Percentiles rank a stretch among this genome's conserved stretches.
These are phyloP conservation scores for Chenopodium berlandieri DNA, from an alignment of 148 eudicot genomes.

Conservation along the genomic window DNA sequence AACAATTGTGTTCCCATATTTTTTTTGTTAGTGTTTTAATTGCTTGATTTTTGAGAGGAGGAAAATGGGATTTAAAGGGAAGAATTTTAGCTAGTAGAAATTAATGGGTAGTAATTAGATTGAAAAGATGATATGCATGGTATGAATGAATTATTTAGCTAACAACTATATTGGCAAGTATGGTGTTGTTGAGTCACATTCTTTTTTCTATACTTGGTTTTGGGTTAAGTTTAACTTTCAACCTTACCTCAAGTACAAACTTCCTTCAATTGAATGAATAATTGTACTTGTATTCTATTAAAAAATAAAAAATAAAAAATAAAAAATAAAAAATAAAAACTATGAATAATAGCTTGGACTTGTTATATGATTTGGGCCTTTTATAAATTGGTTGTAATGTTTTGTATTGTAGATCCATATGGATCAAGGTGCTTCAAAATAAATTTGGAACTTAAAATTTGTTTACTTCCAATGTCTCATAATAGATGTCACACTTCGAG, in stretches of 20 bases:
- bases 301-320: too few relatives aligned
- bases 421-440: too few relatives aligned
- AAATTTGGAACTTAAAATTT: too few relatives aligned
- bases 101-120: conserved; percentile 24
- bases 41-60: background rate
- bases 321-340: too few relatives aligned
- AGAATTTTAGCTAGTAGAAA: background rate
- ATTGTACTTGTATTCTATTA: background rate
- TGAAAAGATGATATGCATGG: conserved; percentile 26
- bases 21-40: background rate
- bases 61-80: conserved; percentile 17
- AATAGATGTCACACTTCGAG: too few relatives aligned
- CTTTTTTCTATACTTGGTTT: conserved; percentile 15
- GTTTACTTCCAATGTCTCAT: too few relatives aligned
- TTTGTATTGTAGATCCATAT: too few relatives aligned
- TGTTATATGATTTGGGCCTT: background rate
- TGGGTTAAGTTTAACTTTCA: conserved; percentile 10
- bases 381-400: too few relatives aligned
- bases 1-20: conserved; percentile 33
- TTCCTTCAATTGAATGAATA: background rate
- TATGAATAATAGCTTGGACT: background rate
- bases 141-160: background rate
- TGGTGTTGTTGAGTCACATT: conserved; percentile 34
- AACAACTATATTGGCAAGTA: conserved; percentile 7
- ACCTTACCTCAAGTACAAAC: background rate